Percentiles rank a stretch among this genome's conserved stretches.
Conservation (phyloP, 2,329 filamentous ascomycete species). For the Penicillium capsulatum region DNA sequence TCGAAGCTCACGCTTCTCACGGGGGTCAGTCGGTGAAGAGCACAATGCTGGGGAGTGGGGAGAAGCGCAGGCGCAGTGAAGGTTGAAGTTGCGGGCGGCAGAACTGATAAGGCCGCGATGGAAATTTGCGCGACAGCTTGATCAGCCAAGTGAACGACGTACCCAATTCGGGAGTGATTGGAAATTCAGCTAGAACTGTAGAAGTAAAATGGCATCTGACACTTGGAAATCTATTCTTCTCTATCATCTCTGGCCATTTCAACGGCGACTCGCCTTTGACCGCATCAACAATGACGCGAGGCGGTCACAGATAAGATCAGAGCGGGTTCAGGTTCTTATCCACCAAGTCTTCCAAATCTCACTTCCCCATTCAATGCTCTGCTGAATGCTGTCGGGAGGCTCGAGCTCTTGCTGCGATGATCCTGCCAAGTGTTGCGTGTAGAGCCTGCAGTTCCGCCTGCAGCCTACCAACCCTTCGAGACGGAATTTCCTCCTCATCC, state of each 20-base stretch:
- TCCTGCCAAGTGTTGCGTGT: conserved; percentile 26
- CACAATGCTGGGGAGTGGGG: background rate
- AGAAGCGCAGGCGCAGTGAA: conserved; percentile 1
- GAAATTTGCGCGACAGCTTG: conserved; percentile 1
- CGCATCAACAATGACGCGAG: conserved; percentile 16
- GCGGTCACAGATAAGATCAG: conserved; percentile 23
- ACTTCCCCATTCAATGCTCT: conserved; percentile 5
- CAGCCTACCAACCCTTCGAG: conserved; percentile 29
- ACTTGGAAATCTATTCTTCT: no score
- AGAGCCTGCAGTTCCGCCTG: conserved; percentile 34
- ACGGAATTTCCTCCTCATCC: conserved; percentile 14
- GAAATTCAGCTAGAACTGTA: no score
- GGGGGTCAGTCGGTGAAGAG: background rate
- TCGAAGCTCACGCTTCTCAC: conserved; percentile 13
- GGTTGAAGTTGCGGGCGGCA: conserved; percentile 17
- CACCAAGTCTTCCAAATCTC: background rate
- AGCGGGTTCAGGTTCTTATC: conserved; percentile 4
- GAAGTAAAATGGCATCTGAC: no score
- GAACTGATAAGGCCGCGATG: conserved; percentile 17
- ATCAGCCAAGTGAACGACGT: no score
- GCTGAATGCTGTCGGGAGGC: conserved; percentile 12
- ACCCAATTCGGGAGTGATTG: no score
- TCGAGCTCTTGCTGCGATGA: conserved; percentile 29
- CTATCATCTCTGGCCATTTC: no score
- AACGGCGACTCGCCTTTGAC: no score